Percentiles rank a stretch among this genome's conserved stretches.
These are phyloP conservation scores for Aquilaria yunnanensis DNA, from an alignment of 345 rosid genomes.

Conservation along the genomic window DNA sequence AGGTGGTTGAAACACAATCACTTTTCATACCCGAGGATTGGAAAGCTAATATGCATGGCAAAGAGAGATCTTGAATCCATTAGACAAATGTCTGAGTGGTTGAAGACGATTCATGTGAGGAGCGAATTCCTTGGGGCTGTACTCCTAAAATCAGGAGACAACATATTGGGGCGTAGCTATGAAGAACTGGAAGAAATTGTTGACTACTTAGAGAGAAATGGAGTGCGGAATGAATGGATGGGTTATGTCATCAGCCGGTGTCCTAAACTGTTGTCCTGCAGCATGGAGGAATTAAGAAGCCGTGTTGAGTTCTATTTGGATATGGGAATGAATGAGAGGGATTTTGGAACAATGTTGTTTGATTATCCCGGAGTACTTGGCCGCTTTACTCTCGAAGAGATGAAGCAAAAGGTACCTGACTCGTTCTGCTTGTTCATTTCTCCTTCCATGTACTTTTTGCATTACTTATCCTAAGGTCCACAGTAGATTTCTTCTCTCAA, in stretches of 20 bases:
- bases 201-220: slow-evolving; percentile 61
- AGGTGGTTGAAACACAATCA: slow-evolving; percentile 95
- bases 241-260: slow-evolving; percentile 75
- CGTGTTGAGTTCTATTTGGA: slow-evolving; percentile 64
- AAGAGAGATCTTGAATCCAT: slow-evolving; percentile 64
- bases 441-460: not conserved
- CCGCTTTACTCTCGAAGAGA: slow-evolving; percentile 57
- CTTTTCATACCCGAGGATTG: slow-evolving; percentile 67
- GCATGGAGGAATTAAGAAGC: slow-evolving; percentile 53
- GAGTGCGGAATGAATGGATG: slow-evolving; percentile 85
- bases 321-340: slow-evolving; percentile 78
- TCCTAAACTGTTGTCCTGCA: slow-evolving; percentile 54
- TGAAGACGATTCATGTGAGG: slow-evolving; percentile 70
- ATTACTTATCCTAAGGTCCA: no score
- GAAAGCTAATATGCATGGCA: slow-evolving; percentile 61
- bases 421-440: slow-evolving; percentile 5
- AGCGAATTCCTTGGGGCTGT: slow-evolving; percentile 66
- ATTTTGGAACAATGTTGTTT: slow-evolving; percentile 90
- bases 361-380: slow-evolving; percentile 79
- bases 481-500: no score
- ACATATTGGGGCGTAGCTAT: slow-evolving; percentile 40
- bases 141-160: slow-evolving; percentile 57
- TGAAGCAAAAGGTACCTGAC: slow-evolving; percentile 67
- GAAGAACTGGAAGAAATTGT: slow-evolving; percentile 60
- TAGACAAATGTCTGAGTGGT: slow-evolving; percentile 50